These are phyloP conservation scores for Erigeron philadelphicus DNA, from an alignment of 140 eudicot genomes.

Conservation along the genomic window DNA sequence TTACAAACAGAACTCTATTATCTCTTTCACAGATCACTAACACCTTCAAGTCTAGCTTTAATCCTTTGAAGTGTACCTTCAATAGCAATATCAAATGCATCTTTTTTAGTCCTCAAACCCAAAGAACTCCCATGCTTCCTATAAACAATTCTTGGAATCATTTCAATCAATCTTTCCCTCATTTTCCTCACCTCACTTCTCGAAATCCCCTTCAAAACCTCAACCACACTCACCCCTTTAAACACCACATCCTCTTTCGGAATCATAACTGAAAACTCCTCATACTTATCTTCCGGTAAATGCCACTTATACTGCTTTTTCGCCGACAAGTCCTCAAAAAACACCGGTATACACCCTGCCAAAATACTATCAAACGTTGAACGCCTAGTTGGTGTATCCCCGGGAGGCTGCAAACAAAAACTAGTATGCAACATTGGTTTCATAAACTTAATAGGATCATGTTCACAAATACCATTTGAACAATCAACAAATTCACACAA, in stretches of 20 bases:
- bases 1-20: constrained; percentile 7
- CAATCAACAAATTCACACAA: constrained; percentile 79
- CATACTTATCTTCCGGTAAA: constrained; percentile 47
- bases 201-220: constrained; percentile 61
- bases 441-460: constrained; percentile 78
- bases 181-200: constrained; percentile 46
- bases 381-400: constrained; percentile 84
- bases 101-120: constrained; percentile 72
- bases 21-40: constrained; percentile 27
- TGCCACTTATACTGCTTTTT: constrained; percentile 78
- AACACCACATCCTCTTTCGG: constrained; percentile 83
- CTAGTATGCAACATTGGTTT: constrained; percentile 80
- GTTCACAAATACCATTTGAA: constrained; percentile 77
- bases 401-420: constrained; percentile 89
- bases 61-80: constrained; percentile 71
- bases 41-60: constrained; percentile 42
- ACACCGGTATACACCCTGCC: constrained; percentile 91
- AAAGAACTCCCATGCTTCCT: constrained; percentile 91
- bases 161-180: constrained; percentile 72
- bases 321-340: constrained; percentile 73
- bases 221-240: constrained; percentile 61
- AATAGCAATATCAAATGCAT: constrained; percentile 88
- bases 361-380: constrained; percentile 72
- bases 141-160: constrained; percentile 67
- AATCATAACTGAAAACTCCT: constrained; percentile 72